A percentile compares a stretch with the other conserved stretches of the same genome.
phyloP scores from a whole-genome alignment of 495 filamentous ascomycete genomes.

The Aspergillus avenaceus region DNA sequence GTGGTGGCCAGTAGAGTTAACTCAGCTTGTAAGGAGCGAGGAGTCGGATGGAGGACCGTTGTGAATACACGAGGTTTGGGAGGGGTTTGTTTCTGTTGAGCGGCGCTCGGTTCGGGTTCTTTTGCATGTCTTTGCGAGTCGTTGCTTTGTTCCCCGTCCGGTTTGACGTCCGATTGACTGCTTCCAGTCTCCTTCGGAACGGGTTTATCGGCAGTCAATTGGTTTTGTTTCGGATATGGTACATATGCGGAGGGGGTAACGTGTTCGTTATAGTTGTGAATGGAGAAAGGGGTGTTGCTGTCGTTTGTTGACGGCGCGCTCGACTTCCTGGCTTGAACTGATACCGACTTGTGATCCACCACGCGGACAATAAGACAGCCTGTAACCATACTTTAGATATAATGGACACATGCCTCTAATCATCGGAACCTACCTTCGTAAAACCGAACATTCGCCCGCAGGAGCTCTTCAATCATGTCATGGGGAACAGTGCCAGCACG shows the following conservation, averaged over 20 bases:
- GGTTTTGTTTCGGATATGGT: conserved; percentile 67
- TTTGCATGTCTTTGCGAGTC: conserved; percentile 41
- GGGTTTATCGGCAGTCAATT: conserved; percentile 34
- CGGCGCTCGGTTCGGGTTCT: conserved; percentile 34
- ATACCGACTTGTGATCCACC: conserved; percentile 72
- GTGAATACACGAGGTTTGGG: conserved; percentile 65
- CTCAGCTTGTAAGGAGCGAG: conserved; percentile 67
- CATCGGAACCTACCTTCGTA: conserved; percentile 67
- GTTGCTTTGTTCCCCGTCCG: conserved; percentile 23
- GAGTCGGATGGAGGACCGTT: conserved; percentile 81
- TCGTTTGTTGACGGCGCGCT: conserved; percentile 49
- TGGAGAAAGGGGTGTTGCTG: conserved; percentile 68
- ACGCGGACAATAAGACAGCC: conserved; percentile 91
- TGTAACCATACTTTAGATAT: conserved; percentile 19
- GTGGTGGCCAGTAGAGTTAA: conserved; percentile 71
- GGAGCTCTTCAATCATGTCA: conserved; percentile 68
- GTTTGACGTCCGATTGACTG: conserved; percentile 18
- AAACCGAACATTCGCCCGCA: conserved; percentile 65
- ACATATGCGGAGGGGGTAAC: conserved; percentile 84
- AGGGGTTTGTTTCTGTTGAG: conserved; percentile 42
- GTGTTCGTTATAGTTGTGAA: conserved; percentile 86
- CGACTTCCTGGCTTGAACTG: conserved; percentile 52
- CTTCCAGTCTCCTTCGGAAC: conserved; percentile 26
- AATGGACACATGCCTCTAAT: not conserved
- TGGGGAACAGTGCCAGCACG: conserved; percentile 63